Evolutionary conservation across 2,329 filamentous ascomycete species (phyloP), one percentile per base, ranked within the genome.

Genomic region (Pseudogymnoascus sp.): DNA sequence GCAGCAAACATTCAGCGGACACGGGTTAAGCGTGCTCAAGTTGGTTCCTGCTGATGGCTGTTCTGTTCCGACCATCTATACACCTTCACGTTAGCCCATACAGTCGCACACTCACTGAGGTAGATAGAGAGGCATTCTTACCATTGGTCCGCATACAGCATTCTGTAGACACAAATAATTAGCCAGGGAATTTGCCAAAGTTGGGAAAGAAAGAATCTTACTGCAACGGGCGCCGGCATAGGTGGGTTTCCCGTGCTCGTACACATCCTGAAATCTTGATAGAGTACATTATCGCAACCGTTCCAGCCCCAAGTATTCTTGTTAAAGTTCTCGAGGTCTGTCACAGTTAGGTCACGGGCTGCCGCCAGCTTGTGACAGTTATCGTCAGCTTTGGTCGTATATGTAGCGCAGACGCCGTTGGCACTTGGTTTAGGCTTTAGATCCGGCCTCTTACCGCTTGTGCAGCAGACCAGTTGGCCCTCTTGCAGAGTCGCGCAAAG

Each of bases 131-230:
- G 10, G 33, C 33, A 70, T 66, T 60, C 71, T 67, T 61, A 74
- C 70, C 52, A 74, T 70, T 1, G 79, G 79, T 0, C 79, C 79
- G 64, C 79, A 79, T 0, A 72, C 62, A 10, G 74, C 74, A 52
- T 74, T 72, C 26, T 28, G 6, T 28, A 28, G 1, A 63, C 30
- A 13, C 10, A 34, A 13, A 34, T 13, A 34, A 13, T 34, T 34
- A 34, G 33, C 10, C 10, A 34, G 13, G 1, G 9, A 34, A 34
- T 34, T 34, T 34, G 10, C 10, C 33, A 34, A 34, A 13, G 33
- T 13, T 34, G 9, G 33, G 33, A 34, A 34, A 13, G 33, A 13
- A 34, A 2, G 10, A 13, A 34, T 34, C 33, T 34, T 3, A 74
- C 61, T 1, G 66, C 23, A 2, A 76, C 63, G 1, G 69, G 60